Evolutionary conservation across 192 early-diverging fungal genomes (phyloP), one percentile per base, ranked within the genome.

Genomic region (Linnemannia hyalina): DNA sequence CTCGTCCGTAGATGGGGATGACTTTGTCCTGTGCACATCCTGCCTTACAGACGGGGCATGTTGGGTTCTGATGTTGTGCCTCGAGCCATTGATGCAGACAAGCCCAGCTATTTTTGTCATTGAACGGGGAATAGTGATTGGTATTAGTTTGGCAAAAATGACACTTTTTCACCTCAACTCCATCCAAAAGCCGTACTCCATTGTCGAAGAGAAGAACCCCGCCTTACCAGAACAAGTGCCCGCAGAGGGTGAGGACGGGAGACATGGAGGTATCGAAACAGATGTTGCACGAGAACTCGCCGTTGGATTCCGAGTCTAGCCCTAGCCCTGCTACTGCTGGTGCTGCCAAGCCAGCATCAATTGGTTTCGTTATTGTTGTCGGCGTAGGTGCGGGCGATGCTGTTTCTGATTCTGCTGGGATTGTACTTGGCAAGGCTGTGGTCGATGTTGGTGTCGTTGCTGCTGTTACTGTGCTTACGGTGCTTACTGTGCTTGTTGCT

Each of bases 31-130:
- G 93, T 29, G 93, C 94, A 86, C 95, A 96, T 47, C 96, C 96
- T 3, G 95, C 96, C 84, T 97, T 97, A 77, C 96, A 97, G 22
- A 97, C 95, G 8, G 96, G 96, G 69, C 96, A 97, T 1, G 94
- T 93, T 36, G 95, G 94, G 76, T 95, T 95, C 38, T 89, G 91
- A 13, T 89, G 88, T 75, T 93, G 92, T 41, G 92, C 88, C 69
- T 95, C 93, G 22, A 96, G 90, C 95, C 95, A 96, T 79, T 96
- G 93, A 72, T 90, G 91, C 60, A 95, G 88, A 80, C 93, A 95
- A 32, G 93, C 91, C 94, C 94, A 96, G 49, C 91, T 91, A 71
- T 35, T 15, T 69, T 26, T 68, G 55, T n/a, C 40, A 40, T 42
- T 35, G 11, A 71, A 3, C 26, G 23, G 41, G 41, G 20, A 40